A percentile compares a stretch with the other conserved stretches of the same genome.
phyloP scores from a whole-genome alignment of 140 eudicot genomes.

The Ambrosia hybrid region DNA sequence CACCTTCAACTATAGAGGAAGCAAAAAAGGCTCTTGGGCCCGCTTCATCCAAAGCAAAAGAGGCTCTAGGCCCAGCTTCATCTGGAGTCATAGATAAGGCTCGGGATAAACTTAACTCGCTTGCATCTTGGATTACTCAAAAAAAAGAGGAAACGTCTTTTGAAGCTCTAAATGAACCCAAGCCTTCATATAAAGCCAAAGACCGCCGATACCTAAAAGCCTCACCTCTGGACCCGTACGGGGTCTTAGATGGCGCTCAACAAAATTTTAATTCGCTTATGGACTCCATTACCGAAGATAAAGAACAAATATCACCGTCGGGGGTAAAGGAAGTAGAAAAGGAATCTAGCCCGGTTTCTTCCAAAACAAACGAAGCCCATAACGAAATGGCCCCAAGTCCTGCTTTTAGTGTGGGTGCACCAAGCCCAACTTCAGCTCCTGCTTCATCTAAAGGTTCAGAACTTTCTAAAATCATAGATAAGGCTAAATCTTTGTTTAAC shows the following conservation, averaged over 20 bases:
- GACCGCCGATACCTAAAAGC: not conserved
- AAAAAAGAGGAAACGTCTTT: not conserved
- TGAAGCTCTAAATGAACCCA: not conserved
- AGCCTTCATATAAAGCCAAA: slow-evolving; percentile 13
- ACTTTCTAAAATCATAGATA: slow-evolving; percentile 10
- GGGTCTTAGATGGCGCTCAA: slow-evolving; percentile 24
- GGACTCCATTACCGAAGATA: slow-evolving; percentile 14
- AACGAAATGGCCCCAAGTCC: not conserved
- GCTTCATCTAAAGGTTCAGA: not conserved
- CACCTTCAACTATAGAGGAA: not conserved
- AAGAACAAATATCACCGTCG: slow-evolving; percentile 21
- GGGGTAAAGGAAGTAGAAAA: slow-evolving; percentile 18
- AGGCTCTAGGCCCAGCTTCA: slow-evolving; percentile 21
- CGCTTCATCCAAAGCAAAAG: slow-evolving; percentile 13
- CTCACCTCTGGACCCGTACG: slow-evolving; percentile 12
- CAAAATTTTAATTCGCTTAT: slow-evolving; percentile 7
- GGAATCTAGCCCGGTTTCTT: slow-evolving; percentile 14
- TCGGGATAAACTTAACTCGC: not conserved
- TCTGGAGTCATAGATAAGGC: slow-evolving; percentile 18
- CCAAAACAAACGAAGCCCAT: not conserved
- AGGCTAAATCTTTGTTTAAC: slow-evolving; percentile 10
- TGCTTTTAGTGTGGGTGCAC: too few species aligned
- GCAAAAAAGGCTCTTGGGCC: slow-evolving; percentile 21
- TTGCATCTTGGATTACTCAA: slow-evolving; percentile 22
- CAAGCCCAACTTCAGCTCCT: slow-evolving; percentile 19